A percentile compares a stretch with the other conserved stretches of the same genome.
Conservation (phyloP, 2,329 filamentous ascomycete genomes). For the Aspergillus cejpii region DNA sequence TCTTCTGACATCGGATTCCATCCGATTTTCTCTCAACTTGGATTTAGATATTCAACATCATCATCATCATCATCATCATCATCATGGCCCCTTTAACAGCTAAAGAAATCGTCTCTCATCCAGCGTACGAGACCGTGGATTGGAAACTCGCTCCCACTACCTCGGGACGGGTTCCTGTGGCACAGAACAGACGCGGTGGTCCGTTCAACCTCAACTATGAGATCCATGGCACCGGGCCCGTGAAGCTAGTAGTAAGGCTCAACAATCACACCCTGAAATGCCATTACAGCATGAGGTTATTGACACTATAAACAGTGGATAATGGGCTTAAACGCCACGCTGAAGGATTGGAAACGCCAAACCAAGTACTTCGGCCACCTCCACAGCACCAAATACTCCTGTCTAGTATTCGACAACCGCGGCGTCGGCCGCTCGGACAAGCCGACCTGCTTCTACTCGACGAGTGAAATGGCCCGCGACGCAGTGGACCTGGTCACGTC, state of each 20-base stretch:
- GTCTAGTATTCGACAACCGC: conserved; percentile 74
- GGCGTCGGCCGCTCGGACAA: conserved; percentile 76
- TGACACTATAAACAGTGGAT: conserved; percentile 53
- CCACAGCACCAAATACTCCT: conserved; percentile 60
- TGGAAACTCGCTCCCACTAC: conserved; percentile 55
- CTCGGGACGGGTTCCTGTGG: conserved; percentile 57
- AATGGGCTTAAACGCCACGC: conserved; percentile 68
- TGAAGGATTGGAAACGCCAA: conserved; percentile 72
- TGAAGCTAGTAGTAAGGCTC: conserved; percentile 65
- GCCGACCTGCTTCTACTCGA: conserved; percentile 70
- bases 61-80: too few species aligned
- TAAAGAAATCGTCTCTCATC: conserved; percentile 27
- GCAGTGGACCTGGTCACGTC: conserved; percentile 62
- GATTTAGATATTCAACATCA: too few species aligned
- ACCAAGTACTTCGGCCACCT: conserved; percentile 75
- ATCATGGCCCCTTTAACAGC: conserved; percentile 26
- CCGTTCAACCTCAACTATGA: conserved; percentile 72
- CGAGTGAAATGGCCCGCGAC: conserved; percentile 77
- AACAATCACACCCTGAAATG: conserved; percentile 1
- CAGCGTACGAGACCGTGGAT: conserved; percentile 26
- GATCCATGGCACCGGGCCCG: conserved; percentile 67
- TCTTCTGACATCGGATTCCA: too few species aligned
- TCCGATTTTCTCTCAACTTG: too few species aligned
- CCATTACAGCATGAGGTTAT: too few species aligned
- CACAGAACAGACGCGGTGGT: conserved; percentile 59